Evolutionary conservation across 2,329 filamentous ascomycete species (phyloP).

Genomic region (Fusarium sp.): DNA sequence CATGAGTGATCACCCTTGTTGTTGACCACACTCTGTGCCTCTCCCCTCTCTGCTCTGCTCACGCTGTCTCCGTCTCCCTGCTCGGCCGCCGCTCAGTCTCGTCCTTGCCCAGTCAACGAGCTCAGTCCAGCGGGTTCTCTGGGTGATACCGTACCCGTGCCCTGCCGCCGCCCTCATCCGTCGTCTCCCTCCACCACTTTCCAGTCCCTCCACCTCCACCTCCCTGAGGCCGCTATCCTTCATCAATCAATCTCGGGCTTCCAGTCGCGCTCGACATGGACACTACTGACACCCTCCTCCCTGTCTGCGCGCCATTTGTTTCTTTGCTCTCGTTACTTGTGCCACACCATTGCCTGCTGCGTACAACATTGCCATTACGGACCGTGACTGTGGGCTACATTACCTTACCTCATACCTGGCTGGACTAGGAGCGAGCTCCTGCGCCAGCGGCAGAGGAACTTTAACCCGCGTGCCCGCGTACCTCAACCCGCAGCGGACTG

Average conservation of each 20-base stretch:
- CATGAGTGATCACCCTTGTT: slow-evolving; percentile 34
- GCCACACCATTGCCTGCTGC: slow-evolving; percentile 39
- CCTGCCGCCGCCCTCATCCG: slow-evolving; percentile 10
- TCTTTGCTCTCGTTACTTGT: slow-evolving; percentile 36
- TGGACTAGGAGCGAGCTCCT: neutral
- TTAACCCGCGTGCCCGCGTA: neutral
- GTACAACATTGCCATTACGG: slow-evolving; percentile 26
- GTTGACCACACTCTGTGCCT: slow-evolving; percentile 11
- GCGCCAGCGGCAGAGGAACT: slow-evolving; percentile 6
- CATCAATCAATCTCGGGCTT: slow-evolving; percentile 43
- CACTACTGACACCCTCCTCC: slow-evolving; percentile 45
- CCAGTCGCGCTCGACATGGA: slow-evolving; percentile 32
- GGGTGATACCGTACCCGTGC: slow-evolving; percentile 30
- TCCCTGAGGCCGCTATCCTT: slow-evolving; percentile 43
- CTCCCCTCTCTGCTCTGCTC: neutral
- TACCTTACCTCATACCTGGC: neutral
- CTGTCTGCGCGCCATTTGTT: slow-evolving; percentile 27
- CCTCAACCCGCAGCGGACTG: neutral
- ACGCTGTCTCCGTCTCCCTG: slow-evolving; percentile 8
- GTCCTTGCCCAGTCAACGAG: slow-evolving; percentile 31
- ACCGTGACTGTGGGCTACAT: neutral
- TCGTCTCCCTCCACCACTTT: slow-evolving; percentile 17
- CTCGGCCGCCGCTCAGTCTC: neutral
- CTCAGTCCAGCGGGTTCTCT: slow-evolving; percentile 29
- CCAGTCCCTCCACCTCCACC: slow-evolving; percentile 35